Evolutionary conservation across 78 protist species (phyloP), one percentile per base, ranked within the genome.

Genomic region (Acrasis kona): DNA sequence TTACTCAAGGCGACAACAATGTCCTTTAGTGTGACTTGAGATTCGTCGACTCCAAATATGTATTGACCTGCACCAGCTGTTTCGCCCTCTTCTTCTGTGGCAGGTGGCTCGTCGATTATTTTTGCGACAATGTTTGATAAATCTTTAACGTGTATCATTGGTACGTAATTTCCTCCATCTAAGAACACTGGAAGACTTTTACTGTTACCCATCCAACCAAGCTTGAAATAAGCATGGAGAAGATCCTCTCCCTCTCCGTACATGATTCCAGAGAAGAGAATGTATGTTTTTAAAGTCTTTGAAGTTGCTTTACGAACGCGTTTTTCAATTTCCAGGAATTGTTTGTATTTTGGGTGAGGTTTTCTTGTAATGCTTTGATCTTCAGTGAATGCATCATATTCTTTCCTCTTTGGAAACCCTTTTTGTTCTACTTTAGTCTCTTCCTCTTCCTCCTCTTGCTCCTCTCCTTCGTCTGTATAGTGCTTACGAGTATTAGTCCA

Each of bases 181-280:
- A 74, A 70, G n/a, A 58, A 3, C 38, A 66, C 3, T 19, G 71
- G 82, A 6, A 81, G 75, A 28, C 38, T 66, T 70, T 37, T 32
- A 31, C 78, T 30, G 1, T n/a, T 2, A 37, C 10, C 30, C 28
- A 3, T 2, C 89, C 85, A 84, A 10, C 76, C 84, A 28, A 0
- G 29, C 74, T 37, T 32, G 80, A 85, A 85, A 3, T 77, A 70
- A 7, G n/a, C 35, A 64, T 80, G 86, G 29, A 85, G 39, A 9
- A 66, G 7, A 10, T 64, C 74, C 66, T 85, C 89, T 30, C 64
- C 86, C 3, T 1, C 35, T 39, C 89, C 89, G 80, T 85, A 85
- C 29, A n/a, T 3, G 9, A 85, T 41, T 5, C 86, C 89, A 0
- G 82, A 9, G 10, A 32, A 30, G 3, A 85, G 78, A 27, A 72